Percentiles rank a stretch among this genome's conserved stretches.
Conservation (phyloP, 1,284 basidiomycete species). For the Paramarasmius palmivorus region DNA sequence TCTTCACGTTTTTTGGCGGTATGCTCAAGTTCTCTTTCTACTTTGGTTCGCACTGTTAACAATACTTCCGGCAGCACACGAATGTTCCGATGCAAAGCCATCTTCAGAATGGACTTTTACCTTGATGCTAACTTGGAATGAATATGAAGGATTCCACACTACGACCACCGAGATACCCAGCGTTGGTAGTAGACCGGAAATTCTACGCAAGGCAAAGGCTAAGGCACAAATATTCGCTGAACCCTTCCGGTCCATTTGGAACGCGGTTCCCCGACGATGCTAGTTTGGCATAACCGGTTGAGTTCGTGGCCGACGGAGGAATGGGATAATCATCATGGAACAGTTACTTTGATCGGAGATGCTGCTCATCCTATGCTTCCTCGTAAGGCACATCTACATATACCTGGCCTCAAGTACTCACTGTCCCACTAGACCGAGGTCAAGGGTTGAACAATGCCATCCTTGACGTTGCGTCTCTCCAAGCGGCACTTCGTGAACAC, state of each 20-base stretch:
- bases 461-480: background rate
- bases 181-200: no score
- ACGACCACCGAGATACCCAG: no score
- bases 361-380: conserved; percentile 8
- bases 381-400: conserved; percentile 4
- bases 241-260: conserved; percentile 5
- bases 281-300: conserved; percentile 1
- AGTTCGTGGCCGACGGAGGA: conserved; percentile 2
- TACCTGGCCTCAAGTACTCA: background rate
- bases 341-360: conserved; percentile 3
- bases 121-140: no score
- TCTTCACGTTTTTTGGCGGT: no score
- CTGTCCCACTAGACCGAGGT: conserved; percentile 1
- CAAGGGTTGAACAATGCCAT: conserved; percentile 10
- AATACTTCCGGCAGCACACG: no score
- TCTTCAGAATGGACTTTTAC: no score
- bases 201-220: no score
- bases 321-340: conserved; percentile 7
- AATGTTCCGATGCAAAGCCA: no score
- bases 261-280: conserved; percentile 4
- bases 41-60: no score
- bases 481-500: background rate
- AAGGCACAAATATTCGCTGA: background rate
- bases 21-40: no score
- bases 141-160: no score